Base-by-base conservation (phyloP, 2,329 filamentous ascomycete genomes). In the Seiridium cupressi region DNA sequence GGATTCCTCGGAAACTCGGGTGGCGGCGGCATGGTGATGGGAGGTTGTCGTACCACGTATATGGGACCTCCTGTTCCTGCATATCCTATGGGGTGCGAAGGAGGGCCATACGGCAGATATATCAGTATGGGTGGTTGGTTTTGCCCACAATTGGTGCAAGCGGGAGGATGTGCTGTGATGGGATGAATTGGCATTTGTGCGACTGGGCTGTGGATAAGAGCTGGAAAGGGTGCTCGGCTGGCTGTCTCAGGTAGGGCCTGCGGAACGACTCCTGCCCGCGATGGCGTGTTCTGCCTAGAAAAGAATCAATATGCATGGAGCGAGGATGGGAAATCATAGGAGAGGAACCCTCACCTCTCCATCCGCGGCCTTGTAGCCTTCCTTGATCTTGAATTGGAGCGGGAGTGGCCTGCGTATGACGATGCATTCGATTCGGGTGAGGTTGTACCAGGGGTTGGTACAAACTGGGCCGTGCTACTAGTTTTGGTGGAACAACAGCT, bases 81-180 rank as follows among this genome's bases (percentile, higher is more conserved):
- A 55, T 42, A 55, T 32, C 35, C 40, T 10, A 55, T 38, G 18
- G 44, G 42, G 18, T 57, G 55, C 26, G 55, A 10, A 6, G 34
- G 32, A 18, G 26, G 42, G 5, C 44, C 44, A 47, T 32, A 48
- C 5, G 55, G 55, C 13, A 55, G 13, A 13, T 49, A 51, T 35
- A 58, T 51, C 44, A 58, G 44, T 6, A 58, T 51, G 34, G 55
- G 8, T 34, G 55, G 55, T 42, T 58, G 55, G 13, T 42, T 18
- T 34, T 58, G 55, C 3, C 55, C 55, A n/a, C 55, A 58, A 26
- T 51, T 51, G 9, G 55, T 46, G 31, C 55, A 58, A 9, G 44
- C 34, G 5, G 55, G 44, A 8, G 55, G 55, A 34, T 58, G 55
- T 11, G 46, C 44, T 44, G 46, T 58, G 44, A 51, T 51, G 13